These are phyloP conservation scores for Penicillium janthinellum DNA, from an alignment of 2,329 filamentous ascomycete species.

Conservation along the genomic window DNA sequence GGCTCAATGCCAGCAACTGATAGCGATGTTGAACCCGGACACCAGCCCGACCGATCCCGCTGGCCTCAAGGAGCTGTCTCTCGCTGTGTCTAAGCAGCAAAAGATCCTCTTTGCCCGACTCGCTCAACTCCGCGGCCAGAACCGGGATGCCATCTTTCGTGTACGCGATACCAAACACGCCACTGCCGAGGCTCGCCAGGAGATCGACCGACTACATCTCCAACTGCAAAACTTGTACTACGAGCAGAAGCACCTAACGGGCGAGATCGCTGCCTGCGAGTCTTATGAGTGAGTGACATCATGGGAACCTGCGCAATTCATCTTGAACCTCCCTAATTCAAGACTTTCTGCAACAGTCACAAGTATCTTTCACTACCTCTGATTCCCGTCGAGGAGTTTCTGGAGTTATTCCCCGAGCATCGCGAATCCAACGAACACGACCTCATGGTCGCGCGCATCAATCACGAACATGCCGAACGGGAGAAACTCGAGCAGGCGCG, in stretches of 20 bases:
- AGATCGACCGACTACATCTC: slow-evolving; percentile 88
- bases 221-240: slow-evolving; percentile 96
- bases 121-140: slow-evolving; percentile 76
- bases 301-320: neutral
- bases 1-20: slow-evolving; percentile 65
- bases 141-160: slow-evolving; percentile 77
- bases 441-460: slow-evolving; percentile 85
- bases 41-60: slow-evolving; percentile 45
- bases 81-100: slow-evolving; percentile 71
- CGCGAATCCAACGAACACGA: slow-evolving; percentile 72
- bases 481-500: slow-evolving; percentile 83
- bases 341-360: slow-evolving; percentile 51
- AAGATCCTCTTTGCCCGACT: slow-evolving; percentile 79
- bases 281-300: slow-evolving; percentile 74
- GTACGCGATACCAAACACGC: slow-evolving; percentile 82
- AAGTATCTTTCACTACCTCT: slow-evolving; percentile 85
- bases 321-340: slow-evolving; percentile 7
- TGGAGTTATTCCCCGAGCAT: slow-evolving; percentile 74
- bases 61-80: slow-evolving; percentile 53
- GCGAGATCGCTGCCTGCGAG: slow-evolving; percentile 88
- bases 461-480: slow-evolving; percentile 83
- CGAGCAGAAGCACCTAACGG: slow-evolving; percentile 85
- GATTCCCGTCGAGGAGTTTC: slow-evolving; percentile 79
- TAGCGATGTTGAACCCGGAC: slow-evolving; percentile 59
- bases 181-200: slow-evolving; percentile 83